phyloP scores from a whole-genome alignment of 192 early-diverging fungal species.

The Coemansia sp. region DNA sequence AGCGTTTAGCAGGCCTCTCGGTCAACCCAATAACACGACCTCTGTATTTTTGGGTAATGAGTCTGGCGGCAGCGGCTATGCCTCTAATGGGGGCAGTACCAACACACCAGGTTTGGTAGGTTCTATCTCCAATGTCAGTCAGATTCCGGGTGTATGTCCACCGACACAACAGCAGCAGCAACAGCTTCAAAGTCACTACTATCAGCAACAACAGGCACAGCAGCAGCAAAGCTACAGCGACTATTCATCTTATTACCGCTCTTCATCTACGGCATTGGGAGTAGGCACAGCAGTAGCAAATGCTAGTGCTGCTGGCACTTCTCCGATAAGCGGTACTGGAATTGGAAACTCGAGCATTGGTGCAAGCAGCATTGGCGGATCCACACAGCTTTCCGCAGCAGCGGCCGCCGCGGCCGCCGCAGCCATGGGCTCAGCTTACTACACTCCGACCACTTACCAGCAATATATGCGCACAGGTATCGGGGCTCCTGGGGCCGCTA shows the following conservation, averaged over 20 bases:
- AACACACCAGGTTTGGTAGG: constrained; percentile 6
- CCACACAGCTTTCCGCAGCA: constrained; percentile 25
- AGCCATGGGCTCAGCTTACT: constrained; percentile 42
- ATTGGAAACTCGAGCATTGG: constrained; percentile 6
- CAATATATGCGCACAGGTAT: constrained; percentile 42
- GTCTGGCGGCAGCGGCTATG: background rate
- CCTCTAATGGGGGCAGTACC: constrained; percentile 5
- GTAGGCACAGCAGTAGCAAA: constrained; percentile 8
- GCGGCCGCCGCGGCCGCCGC: constrained; percentile 40
- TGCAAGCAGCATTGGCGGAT: background rate
- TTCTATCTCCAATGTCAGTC: constrained; percentile 2
- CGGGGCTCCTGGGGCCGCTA: background rate
- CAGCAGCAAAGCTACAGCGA: constrained; percentile 42
- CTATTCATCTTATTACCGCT: constrained; percentile 51
- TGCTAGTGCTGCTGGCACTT: constrained; percentile 10
- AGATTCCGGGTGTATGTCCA: constrained; percentile 15
- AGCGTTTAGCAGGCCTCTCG: constrained; percentile 46
- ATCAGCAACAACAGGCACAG: constrained; percentile 21
- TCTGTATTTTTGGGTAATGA: constrained; percentile 29
- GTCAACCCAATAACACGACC: constrained; percentile 28
- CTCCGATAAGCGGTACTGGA: constrained; percentile 30
- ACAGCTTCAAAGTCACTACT: constrained; percentile 17
- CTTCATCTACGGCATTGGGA: constrained; percentile 38
- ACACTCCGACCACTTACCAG: constrained; percentile 42
- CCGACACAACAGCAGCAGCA: constrained; percentile 18